A percentile compares a stretch with the other conserved stretches of the same genome.
phyloP scores from a whole-genome alignment of 805 yeast genomes.

The Cyberlindnera xylosilytica region DNA sequence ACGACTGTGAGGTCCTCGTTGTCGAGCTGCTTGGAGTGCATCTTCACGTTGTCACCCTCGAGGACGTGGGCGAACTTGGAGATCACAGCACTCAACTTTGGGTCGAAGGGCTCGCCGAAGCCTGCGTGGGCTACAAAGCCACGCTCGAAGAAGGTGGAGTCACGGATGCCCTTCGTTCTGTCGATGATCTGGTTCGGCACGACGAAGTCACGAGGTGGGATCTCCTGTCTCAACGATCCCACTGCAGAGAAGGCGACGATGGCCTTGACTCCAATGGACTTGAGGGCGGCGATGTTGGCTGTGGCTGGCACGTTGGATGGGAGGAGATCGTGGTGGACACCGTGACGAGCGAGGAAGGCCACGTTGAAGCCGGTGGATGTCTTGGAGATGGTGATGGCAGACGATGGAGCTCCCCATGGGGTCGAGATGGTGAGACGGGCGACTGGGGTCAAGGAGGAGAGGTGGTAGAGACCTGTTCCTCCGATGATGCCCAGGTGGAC shows the following conservation, averaged over 20 bases:
- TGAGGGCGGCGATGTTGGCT: conserved; percentile 95
- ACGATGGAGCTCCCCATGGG: conserved; percentile 97
- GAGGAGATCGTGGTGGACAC: conserved; percentile 79
- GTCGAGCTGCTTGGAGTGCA: conserved; percentile 67
- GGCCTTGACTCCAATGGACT: conserved; percentile 80
- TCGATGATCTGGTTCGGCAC: conserved; percentile 94
- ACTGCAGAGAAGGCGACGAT: conserved; percentile 94
- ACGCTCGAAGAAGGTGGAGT: conserved; percentile 75
- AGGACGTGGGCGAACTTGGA: conserved; percentile 56
- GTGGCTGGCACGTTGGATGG: conserved; percentile 91
- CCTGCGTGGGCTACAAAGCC: conserved; percentile 98
- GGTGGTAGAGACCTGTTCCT: conserved; percentile 94
- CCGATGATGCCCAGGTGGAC: conserved; percentile 90
- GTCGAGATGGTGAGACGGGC: conserved; percentile 80
- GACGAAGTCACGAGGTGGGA: conserved; percentile 95
- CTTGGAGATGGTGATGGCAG: conserved; percentile 87
- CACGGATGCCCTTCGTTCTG: conserved; percentile 93
- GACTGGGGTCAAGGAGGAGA: conserved; percentile 79
- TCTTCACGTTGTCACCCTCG: conserved; percentile 41
- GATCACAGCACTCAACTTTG: conserved; percentile 63
- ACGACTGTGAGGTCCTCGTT: conserved; percentile 77
- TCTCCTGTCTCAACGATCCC: conserved; percentile 86
- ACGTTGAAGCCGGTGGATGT: conserved; percentile 76
- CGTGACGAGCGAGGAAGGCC: conserved; percentile 95
- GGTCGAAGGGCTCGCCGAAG: conserved; percentile 95